Base-by-base conservation (phyloP, 2,329 filamentous ascomycete genomes). In the Daldinia eschscholtzii region DNA sequence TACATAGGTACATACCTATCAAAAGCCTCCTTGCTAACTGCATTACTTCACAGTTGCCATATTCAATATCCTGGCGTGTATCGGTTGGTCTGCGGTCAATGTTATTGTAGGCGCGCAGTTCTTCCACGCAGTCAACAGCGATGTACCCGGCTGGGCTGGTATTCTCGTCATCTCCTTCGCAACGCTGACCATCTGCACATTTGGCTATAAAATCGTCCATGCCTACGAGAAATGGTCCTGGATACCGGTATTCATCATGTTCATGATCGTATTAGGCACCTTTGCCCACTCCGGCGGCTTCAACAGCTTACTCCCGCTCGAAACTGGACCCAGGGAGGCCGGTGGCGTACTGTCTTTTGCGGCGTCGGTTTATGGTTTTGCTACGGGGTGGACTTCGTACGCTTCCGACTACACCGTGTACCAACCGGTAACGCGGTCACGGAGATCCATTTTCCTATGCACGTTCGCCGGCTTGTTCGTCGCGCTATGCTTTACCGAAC, bases 401-500 rank as follows among this genome's bases (percentile, higher is more conserved):
- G 91, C 92, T 0, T 90, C 91, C 7, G 92, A 95, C 76, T 95
- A 94, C 79, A 93, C 91, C 23, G 91, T 93, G 57, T 94, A 94
- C 79, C 92, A 94, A 74, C 91, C 92, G 0, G 82, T 84, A 2
- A 83, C 80, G 26, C 88, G 88, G 44, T 86, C 86, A 33, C 85
- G 88, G 23, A 78, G 78, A 46, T 88, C 89, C 67, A 84, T 94
- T 67, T 95, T 94, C 79, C 74, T 87, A 67, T 89, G 88, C 76
- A 92, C 92, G 33, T 92, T 89, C 78, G 77, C 82, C 26, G 93
- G 93, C 9, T 83, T 96, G 13, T 87, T 92, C 70, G 80, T 92
- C 70, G 89, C 92, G 1, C 86, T 95, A 1, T 82, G 92, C 68
- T 94, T 95, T 81, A 91, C 89, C 1, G 86, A 93, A 80, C 88